Percentiles rank a stretch among this genome's conserved stretches.
Conservation (phyloP, 805 yeast species). For the Zygosaccharomyces rouxii region DNA sequence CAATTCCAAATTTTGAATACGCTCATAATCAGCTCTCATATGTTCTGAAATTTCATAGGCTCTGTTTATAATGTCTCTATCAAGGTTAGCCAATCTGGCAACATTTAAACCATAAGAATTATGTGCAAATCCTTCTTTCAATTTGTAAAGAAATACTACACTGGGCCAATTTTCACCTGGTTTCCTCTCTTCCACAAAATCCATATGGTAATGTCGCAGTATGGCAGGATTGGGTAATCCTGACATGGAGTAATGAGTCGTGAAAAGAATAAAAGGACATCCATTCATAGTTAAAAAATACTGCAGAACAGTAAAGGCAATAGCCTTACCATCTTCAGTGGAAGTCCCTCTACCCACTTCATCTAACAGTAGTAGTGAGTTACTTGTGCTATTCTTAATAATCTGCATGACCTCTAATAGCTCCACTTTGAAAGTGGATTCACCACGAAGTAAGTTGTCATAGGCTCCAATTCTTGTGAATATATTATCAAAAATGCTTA, state of each 20-base stretch:
- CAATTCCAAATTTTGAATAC: slow-evolving; percentile 7
- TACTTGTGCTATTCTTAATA: slow-evolving; percentile 67
- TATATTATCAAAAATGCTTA: slow-evolving; percentile 64
- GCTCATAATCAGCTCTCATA: slow-evolving; percentile 13
- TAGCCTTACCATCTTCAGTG: slow-evolving; percentile 73
- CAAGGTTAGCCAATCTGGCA: slow-evolving; percentile 69
- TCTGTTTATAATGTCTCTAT: slow-evolving; percentile 40
- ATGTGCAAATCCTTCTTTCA: slow-evolving; percentile 47
- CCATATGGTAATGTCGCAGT: slow-evolving; percentile 69
- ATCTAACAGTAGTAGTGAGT: slow-evolving; percentile 83
- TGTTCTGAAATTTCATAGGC: slow-evolving; percentile 39
- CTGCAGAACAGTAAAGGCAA: slow-evolving; percentile 68
- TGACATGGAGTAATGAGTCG: slow-evolving; percentile 78
- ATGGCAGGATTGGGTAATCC: slow-evolving; percentile 43
- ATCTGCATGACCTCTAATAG: slow-evolving; percentile 93
- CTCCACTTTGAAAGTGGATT: slow-evolving; percentile 90
- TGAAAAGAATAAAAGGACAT: slow-evolving; percentile 62
- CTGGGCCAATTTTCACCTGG: slow-evolving; percentile 37
- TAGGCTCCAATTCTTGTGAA: slow-evolving; percentile 73
- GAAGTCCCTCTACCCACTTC: slow-evolving; percentile 95
- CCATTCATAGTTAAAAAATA: slow-evolving; percentile 43
- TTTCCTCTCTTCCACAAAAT: slow-evolving; percentile 44
- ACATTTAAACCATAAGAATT: slow-evolving; percentile 83
- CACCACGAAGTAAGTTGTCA: slow-evolving; percentile 69
- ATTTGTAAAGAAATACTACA: slow-evolving; percentile 50